A percentile compares a stretch with the other conserved stretches of the same genome.
Conservation (phyloP, 2,329 filamentous ascomycete species). For the Fusarium sp. region DNA sequence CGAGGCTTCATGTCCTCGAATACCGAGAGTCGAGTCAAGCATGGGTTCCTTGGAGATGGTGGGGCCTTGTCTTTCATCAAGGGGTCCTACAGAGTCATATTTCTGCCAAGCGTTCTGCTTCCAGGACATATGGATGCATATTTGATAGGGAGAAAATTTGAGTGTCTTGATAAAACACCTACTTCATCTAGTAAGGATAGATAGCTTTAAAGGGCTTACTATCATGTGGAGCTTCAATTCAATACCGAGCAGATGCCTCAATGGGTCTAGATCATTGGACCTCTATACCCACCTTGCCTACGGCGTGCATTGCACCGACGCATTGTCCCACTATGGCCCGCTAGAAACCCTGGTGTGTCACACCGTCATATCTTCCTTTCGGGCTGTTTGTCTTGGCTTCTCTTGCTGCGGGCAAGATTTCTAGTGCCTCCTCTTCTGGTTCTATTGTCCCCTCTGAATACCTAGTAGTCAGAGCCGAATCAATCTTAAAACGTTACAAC, state of each 20-base stretch:
- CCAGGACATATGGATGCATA: neutral
- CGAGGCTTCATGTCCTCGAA: slow-evolving; percentile 2
- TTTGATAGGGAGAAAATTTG: neutral
- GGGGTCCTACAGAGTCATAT: neutral
- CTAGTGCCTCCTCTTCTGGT: slow-evolving; percentile 6
- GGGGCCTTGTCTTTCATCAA: too few relatives aligned
- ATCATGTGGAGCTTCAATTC: slow-evolving; percentile 12
- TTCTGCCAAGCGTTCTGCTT: neutral
- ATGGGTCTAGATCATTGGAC: slow-evolving; percentile 15
- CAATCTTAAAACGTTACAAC: neutral
- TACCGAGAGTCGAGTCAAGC: neutral
- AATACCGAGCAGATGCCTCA: slow-evolving; percentile 33
- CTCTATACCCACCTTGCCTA: neutral
- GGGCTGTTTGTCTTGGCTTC: slow-evolving; percentile 13
- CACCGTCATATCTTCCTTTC: slow-evolving; percentile 29
- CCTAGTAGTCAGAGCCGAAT: neutral
- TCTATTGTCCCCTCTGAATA: neutral
- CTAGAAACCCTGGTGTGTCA: slow-evolving; percentile 33
- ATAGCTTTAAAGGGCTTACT: neutral
- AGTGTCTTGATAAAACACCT: neutral
- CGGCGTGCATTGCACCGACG: slow-evolving; percentile 25
- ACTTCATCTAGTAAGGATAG: slow-evolving; percentile 12
- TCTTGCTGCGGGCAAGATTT: slow-evolving; percentile 28
- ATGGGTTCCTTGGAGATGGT: neutral
- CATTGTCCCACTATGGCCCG: slow-evolving; percentile 16